These are phyloP conservation scores for Begonia loranthoides DNA, from an alignment of 306 rosid genomes.

Conservation along the genomic window DNA sequence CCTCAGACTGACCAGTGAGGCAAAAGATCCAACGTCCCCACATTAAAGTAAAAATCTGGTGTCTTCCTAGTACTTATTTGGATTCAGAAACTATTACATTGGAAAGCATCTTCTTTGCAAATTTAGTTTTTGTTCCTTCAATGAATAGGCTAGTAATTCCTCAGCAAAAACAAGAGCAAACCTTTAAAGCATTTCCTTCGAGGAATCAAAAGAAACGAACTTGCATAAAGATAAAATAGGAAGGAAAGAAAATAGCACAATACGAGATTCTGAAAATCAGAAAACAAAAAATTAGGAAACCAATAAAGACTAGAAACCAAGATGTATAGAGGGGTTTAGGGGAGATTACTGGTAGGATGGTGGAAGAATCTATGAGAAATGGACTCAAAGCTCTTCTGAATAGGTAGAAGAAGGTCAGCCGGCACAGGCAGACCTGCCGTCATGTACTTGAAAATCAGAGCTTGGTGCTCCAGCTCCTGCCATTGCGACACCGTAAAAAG, in stretches of 20 bases:
- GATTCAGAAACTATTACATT: background rate
- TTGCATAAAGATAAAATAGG: background rate
- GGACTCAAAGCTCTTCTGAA: slow-evolving; percentile 60
- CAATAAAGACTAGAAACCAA: background rate
- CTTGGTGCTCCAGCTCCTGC: slow-evolving; percentile 88
- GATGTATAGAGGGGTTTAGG: background rate
- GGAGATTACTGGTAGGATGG: slow-evolving; percentile 47
- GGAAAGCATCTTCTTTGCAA: background rate
- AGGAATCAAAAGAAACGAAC: background rate
- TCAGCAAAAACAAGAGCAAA: background rate
- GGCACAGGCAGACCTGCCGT: slow-evolving; percentile 75
- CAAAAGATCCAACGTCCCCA: no score
- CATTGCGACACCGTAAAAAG: slow-evolving; percentile 80
- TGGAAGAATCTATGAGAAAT: slow-evolving; percentile 50
- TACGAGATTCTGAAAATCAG: background rate
- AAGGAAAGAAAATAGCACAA: background rate
- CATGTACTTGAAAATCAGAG: slow-evolving; percentile 76
- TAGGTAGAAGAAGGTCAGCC: slow-evolving; percentile 67
- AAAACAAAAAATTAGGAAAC: background rate
- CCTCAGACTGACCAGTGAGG: no score
- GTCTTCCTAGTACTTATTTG: no score
- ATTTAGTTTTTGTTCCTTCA: no score
- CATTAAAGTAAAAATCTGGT: no score
- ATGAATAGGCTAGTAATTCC: background rate
- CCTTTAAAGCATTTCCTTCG: background rate